phyloP scores from a whole-genome alignment of 805 yeast genomes.

The Kregervanrija pseudodelftensis region DNA sequence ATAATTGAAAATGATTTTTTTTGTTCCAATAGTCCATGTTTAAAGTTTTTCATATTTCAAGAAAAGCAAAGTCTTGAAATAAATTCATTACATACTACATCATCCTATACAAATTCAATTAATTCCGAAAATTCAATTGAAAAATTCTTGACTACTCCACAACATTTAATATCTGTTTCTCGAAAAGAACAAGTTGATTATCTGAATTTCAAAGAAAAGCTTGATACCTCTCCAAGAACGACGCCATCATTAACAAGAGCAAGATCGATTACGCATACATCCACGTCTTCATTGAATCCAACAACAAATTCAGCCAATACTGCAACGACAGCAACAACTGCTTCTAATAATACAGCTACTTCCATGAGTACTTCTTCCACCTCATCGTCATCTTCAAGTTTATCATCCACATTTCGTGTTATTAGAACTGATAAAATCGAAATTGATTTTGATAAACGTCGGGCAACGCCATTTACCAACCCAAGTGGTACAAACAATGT shows the following conservation, averaged over 20 bases:
- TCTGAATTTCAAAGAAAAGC: constrained; percentile 46
- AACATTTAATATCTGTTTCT: constrained; percentile 42
- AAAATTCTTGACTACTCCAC: constrained; percentile 57
- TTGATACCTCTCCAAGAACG: constrained; percentile 5
- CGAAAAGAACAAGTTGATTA: constrained; percentile 41
- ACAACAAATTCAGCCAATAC: neutral
- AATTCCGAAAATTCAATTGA: constrained; percentile 34
- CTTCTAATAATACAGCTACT: neutral
- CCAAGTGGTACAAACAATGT: constrained; percentile 63
- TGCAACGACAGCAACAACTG: neutral
- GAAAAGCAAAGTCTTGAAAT: constrained; percentile 3
- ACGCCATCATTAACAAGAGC: constrained; percentile 23
- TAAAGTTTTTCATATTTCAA: too few relatives aligned
- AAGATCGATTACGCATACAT: constrained; percentile 21
- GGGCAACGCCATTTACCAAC: constrained; percentile 68
- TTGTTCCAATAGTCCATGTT: too few relatives aligned
- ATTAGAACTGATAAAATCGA: constrained; percentile 61
- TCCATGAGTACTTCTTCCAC: neutral
- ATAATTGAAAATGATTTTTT: too few relatives aligned
- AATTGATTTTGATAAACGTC: constrained; percentile 73
- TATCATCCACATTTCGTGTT: constrained; percentile 49
- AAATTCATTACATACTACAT: constrained; percentile 33
- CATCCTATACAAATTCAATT: constrained; percentile 50
- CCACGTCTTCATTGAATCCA: constrained; percentile 2
- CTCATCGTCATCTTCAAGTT: constrained; percentile 3